Evolutionary conservation across 768 basidiomycete species (phyloP).

Genomic region (Fomitopsis serialis): DNA sequence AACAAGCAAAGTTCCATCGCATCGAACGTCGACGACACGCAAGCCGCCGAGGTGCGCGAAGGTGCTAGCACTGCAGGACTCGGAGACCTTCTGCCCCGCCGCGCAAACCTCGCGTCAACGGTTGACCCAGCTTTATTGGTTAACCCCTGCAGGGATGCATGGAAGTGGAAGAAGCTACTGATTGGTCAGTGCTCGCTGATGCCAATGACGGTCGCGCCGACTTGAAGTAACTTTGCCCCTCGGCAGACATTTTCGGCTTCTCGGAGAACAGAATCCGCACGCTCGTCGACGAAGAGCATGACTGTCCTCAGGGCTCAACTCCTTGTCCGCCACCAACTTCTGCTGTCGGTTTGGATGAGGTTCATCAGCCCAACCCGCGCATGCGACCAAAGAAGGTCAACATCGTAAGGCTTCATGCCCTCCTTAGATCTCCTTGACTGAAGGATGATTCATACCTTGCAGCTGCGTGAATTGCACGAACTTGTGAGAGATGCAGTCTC

Average conservation of each 20-base stretch:
- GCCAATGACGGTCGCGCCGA: no score
- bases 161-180: conserved; percentile 3
- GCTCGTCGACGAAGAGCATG: no score
- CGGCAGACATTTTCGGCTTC: no score
- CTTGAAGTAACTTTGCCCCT: no score
- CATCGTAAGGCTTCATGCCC: conserved; percentile 5
- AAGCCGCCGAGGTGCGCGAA: no score
- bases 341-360: not conserved
- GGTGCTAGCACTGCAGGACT: no score
- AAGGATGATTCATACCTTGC: not conserved
- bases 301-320: not conserved
- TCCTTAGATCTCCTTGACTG: not conserved
- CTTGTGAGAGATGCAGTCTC: conserved; percentile 2
- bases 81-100: no score
- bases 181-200: not conserved
- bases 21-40: no score
- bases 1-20: no score
- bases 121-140: not conserved
- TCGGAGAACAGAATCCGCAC: not conserved
- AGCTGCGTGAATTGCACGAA: not conserved
- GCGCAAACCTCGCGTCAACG: no score
- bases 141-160: conserved; percentile 7
- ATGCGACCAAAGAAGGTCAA: conserved; percentile 6
- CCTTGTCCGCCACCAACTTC: not conserved
- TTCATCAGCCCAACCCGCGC: no score